Base-by-base conservation (phyloP, 768 basidiomycete species). In the Pholiota microspora region DNA sequence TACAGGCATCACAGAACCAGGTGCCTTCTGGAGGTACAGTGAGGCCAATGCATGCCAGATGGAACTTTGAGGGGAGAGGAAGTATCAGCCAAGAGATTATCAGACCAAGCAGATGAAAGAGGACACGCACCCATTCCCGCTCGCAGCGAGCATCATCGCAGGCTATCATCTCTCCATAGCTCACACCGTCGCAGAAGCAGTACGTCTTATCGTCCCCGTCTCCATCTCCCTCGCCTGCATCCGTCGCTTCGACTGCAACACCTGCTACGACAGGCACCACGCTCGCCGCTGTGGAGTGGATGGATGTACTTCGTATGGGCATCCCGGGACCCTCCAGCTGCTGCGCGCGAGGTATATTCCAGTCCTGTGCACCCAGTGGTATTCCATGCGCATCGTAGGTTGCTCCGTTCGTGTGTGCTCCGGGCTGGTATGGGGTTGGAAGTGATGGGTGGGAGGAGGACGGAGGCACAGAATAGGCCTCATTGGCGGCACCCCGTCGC, bases 161-260 rank as follows among this genome's bases (percentile, higher is more conserved):
- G 21, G 86, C 94, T 62, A 97, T 91, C 94, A 97, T 96, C 73
- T 94, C 89, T 32, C 94, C 94, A 62, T 88, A 94, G 64, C 91
- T 93, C 56, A 85, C 79, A 15, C 88, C 76, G 60, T 90, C 78
- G 69, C 94, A 98, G 75, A 86, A 79, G 71, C 94, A 98, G 66
- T 98, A 96, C 12, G 80, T 78, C 62, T 77, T 82, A 63, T 79
- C 89, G 36, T 86, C 89, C 9, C 71, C 79, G 42, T 81, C 83
- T 4, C 73, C 88, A 29, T 77, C 80, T 0, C 71, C 78, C 13
- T 77, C 83, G 34, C 77, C 82, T 1, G 71, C 77, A 9, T 73
- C 80, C 8, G 67, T 65, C 15, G 67, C 60, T 36, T 67, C 64
- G 50, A 64, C 60, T 32, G 61, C 62, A n/a, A 62, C 67, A 21